A percentile compares a stretch with the other conserved stretches of the same genome.
These are phyloP conservation scores for Aphanomyces cochlioides DNA, from an alignment of 352 stramenopile genomes.

Conservation along the genomic window DNA sequence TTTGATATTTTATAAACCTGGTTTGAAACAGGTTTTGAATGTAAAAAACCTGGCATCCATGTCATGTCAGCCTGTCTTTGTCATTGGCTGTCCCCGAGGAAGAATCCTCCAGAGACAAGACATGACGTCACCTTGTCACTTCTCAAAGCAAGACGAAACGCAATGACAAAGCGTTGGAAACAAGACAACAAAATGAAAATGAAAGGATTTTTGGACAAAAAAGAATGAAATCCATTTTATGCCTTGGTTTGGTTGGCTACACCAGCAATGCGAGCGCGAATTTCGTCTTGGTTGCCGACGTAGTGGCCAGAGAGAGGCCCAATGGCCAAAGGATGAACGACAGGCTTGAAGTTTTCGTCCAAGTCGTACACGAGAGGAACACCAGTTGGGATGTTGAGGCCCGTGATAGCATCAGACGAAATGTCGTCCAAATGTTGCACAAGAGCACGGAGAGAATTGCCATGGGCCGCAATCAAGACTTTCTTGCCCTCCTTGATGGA, in stretches of 20 bases:
- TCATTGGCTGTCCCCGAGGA: too few species aligned
- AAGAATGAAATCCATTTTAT: too few species aligned
- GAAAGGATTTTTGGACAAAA: too few species aligned
- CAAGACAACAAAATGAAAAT: too few species aligned
- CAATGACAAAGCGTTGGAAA: too few species aligned
- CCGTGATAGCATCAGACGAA: constrained; percentile 93
- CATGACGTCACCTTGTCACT: too few species aligned
- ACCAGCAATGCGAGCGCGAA: constrained; percentile 94
- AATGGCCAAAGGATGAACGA: constrained; percentile 91
- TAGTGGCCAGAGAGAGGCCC: constrained; percentile 74
- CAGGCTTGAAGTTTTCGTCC: constrained; percentile 96
- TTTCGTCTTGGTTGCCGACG: constrained; percentile 95
- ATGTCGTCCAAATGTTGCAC: constrained; percentile 99
- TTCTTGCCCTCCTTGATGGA: constrained; percentile 93
- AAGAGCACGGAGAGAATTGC: constrained; percentile 96
- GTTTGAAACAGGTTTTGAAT: too few species aligned
- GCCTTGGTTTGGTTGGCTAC: constrained; percentile 96
- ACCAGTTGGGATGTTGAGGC: constrained; percentile 96
- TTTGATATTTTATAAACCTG: too few species aligned
- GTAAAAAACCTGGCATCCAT: too few species aligned
- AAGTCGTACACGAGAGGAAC: constrained; percentile 96
- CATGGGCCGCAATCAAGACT: constrained; percentile 96
- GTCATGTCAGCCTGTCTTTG: too few species aligned
- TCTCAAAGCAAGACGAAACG: too few species aligned
- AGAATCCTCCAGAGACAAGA: too few species aligned